Conservation (phyloP, 768 basidiomycete species). For the Suillus americanus region DNA sequence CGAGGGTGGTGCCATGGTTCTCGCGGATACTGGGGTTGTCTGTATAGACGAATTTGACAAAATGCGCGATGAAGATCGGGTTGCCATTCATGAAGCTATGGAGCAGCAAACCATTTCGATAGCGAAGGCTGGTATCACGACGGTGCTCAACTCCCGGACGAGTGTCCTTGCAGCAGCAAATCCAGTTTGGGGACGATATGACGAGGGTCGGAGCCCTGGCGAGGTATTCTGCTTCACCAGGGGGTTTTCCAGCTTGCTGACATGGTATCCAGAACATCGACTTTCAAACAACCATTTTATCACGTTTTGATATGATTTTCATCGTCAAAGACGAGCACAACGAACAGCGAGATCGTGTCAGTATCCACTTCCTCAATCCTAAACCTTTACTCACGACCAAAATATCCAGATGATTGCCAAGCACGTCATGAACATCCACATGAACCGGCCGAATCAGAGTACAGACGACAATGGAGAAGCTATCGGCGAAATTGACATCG, state of each 20-base stretch:
- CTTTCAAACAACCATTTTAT: constrained; percentile 96
- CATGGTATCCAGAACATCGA: constrained; percentile 70
- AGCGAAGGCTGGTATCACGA: constrained; percentile 98
- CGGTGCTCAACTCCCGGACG: constrained; percentile 92
- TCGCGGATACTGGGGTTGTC: constrained; percentile 97
- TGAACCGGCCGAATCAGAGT: constrained; percentile 80
- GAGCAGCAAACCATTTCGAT: constrained; percentile 99
- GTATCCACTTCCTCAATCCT: constrained; percentile 20
- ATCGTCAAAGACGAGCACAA: constrained; percentile 98
- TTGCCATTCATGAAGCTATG: constrained; percentile 99
- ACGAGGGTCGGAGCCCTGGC: constrained; percentile 94
- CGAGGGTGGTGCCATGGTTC: constrained; percentile 99
- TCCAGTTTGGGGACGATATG: constrained; percentile 96
- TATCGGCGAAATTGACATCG: constrained; percentile 89
- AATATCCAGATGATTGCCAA: constrained; percentile 82
- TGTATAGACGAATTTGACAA: constrained; percentile 99
- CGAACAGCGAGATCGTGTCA: constrained; percentile 84
- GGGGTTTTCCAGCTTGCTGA: neutral
- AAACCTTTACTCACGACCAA: neutral
- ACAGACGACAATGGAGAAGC: constrained; percentile 62
- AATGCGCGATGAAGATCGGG: constrained; percentile 98
- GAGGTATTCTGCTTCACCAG: constrained; percentile 50
- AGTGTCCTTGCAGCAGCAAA: constrained; percentile 97
- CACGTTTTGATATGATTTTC: constrained; percentile 99
- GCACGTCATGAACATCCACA: constrained; percentile 98